A percentile compares a stretch with the other conserved stretches of the same genome.
These are phyloP conservation scores for Diaporthe amygdali DNA, from an alignment of 2,329 filamentous ascomycete species.

Conservation along the genomic window DNA sequence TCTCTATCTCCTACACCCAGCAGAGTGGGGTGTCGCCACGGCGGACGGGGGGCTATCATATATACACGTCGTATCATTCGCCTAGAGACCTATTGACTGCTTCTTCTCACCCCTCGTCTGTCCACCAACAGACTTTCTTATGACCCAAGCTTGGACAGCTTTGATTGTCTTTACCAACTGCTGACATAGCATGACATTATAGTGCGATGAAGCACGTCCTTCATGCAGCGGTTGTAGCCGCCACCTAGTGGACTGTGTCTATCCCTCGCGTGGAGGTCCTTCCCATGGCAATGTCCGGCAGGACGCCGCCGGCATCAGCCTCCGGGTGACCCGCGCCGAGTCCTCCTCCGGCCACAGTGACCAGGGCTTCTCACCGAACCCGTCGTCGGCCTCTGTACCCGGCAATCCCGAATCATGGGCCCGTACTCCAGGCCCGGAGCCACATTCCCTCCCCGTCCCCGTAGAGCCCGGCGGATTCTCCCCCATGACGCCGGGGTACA, in stretches of 20 bases:
- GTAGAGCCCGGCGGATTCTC: background rate
- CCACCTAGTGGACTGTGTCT: conserved; percentile 32
- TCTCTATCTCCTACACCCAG: background rate
- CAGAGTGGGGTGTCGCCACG: background rate
- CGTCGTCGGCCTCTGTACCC: background rate
- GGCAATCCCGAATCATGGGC: background rate
- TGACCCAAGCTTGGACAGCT: background rate
- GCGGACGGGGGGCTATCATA: background rate
- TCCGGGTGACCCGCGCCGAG: conserved; percentile 18
- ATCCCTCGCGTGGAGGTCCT: conserved; percentile 4
- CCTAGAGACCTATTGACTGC: background rate
- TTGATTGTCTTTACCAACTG: background rate
- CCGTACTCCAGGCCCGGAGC: background rate
- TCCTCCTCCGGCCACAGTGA: conserved; percentile 31
- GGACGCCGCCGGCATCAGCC: background rate
- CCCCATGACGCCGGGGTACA: background rate
- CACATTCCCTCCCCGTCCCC: background rate
- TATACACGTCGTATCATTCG: background rate
- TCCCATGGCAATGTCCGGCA: background rate
- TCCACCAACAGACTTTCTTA: background rate
- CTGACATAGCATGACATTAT: background rate
- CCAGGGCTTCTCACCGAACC: conserved; percentile 27
- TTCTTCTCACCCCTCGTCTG: background rate
- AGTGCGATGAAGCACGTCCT: conserved; percentile 33
- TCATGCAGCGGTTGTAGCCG: conserved; percentile 32